phyloP scores from a whole-genome alignment of 2,329 filamentous ascomycete species.

The Lithohypha guttulata region DNA sequence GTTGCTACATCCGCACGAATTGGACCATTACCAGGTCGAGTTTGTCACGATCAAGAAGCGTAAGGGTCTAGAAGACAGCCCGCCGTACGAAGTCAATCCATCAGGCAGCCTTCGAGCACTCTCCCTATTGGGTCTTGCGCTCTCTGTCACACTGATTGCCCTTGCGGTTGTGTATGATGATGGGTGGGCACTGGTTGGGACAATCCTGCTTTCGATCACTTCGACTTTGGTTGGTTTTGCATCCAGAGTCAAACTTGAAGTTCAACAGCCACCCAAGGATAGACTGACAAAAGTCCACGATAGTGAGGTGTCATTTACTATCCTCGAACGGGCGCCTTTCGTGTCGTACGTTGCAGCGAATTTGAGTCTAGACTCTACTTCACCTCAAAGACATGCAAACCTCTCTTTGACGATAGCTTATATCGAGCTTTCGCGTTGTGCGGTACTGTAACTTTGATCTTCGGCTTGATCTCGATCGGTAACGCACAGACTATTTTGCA shows the following conservation, averaged over 20 bases:
- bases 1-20: conserved; percentile 41
- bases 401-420: conserved; percentile 37
- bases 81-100: conserved; percentile 11
- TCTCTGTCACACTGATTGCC: conserved; percentile 44
- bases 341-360: conserved; percentile 49
- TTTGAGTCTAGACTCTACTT: conserved; percentile 53
- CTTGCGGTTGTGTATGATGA: conserved; percentile 44
- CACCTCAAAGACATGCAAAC: conserved; percentile 50
- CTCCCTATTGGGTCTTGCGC: conserved; percentile 35
- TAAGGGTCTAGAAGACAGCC: too few relatives aligned
- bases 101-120: conserved; percentile 12
- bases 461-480: conserved; percentile 49
- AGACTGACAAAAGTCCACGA: conserved; percentile 32
- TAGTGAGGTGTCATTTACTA: conserved; percentile 42
- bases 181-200: conserved; percentile 43
- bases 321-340: conserved; percentile 45
- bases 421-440: conserved; percentile 47
- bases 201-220: conserved; percentile 42
- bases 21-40: conserved; percentile 30
- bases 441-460: conserved; percentile 51
- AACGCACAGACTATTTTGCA: conserved; percentile 54
- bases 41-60: conserved; percentile 23
- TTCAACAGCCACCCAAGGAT: too few relatives aligned
- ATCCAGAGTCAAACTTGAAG: conserved; percentile 46
- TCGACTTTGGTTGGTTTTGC: conserved; percentile 47